phyloP scores from a whole-genome alignment of 768 basidiomycete species.

The Gyrodon lividus region DNA sequence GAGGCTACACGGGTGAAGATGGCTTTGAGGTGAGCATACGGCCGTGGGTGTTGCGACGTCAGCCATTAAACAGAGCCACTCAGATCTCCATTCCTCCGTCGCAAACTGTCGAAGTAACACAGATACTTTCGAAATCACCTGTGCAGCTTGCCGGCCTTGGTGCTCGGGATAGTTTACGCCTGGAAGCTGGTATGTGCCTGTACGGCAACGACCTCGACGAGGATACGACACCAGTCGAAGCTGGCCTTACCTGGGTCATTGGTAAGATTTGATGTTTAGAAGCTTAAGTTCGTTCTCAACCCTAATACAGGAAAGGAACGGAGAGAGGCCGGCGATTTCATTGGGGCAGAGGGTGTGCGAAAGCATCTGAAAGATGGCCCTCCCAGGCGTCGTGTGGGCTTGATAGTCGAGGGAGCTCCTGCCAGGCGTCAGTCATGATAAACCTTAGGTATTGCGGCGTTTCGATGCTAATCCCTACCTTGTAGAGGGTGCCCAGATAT shows the following conservation, averaged over 20 bases:
- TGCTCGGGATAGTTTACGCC: constrained; percentile 87
- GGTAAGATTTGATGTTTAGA: constrained; percentile 45
- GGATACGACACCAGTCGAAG: constrained; percentile 82
- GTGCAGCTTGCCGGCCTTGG: constrained; percentile 89
- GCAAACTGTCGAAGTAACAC: constrained; percentile 69
- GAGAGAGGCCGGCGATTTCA: constrained; percentile 66
- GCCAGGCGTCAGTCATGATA: constrained; percentile 62
- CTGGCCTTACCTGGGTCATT: constrained; percentile 90
- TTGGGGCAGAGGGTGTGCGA: constrained; percentile 73
- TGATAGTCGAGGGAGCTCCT: constrained; percentile 80
- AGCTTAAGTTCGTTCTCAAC: neutral
- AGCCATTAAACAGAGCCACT: neutral
- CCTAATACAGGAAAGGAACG: constrained; percentile 71
- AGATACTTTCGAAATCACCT: constrained; percentile 53
- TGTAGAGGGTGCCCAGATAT: constrained; percentile 77
- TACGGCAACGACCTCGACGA: constrained; percentile 96
- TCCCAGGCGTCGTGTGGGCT: constrained; percentile 72
- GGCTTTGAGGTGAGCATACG: constrained; percentile 78
- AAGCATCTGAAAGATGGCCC: constrained; percentile 81
- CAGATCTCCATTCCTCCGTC: constrained; percentile 88
- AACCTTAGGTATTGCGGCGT: constrained; percentile 1
- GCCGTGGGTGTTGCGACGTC: neutral
- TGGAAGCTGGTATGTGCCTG: constrained; percentile 96
- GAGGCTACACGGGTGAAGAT: constrained; percentile 98
- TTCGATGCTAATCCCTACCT: constrained; percentile 1